phyloP scores from a whole-genome alignment of 1,284 basidiomycete species.

The Sporisorium scitamineum region DNA sequence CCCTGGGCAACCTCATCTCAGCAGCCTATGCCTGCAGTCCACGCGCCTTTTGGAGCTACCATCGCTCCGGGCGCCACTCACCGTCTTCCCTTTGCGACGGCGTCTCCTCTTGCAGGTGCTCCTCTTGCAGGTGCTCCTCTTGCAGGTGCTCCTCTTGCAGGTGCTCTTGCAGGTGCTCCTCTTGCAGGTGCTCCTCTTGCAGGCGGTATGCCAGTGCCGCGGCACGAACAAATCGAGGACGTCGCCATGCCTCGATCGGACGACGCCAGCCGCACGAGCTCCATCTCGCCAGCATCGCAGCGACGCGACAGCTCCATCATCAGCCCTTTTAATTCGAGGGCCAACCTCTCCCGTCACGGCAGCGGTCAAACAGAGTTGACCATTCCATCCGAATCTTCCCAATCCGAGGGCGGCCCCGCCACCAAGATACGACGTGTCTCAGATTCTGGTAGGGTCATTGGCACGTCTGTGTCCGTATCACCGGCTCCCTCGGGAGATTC shows the following conservation, averaged over 20 bases:
- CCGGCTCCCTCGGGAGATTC: constrained; percentile 18
- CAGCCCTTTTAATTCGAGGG: constrained; percentile 19
- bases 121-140: constrained; percentile 18
- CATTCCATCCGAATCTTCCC: constrained; percentile 28
- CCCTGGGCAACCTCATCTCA: constrained; percentile 29
- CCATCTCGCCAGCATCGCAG: constrained; percentile 19
- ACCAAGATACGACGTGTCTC: constrained; percentile 22
- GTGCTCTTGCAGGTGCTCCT: too few relatives aligned
- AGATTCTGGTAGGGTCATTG: background rate
- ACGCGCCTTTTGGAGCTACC: constrained; percentile 23
- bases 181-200: constrained; percentile 13
- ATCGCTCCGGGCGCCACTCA: constrained; percentile 31
- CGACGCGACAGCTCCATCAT: constrained; percentile 18
- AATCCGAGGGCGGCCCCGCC: constrained; percentile 14
- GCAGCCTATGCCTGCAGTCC: constrained; percentile 18
- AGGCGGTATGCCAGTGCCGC: constrained; percentile 21
- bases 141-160: constrained; percentile 13
- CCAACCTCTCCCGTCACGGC: constrained; percentile 33
- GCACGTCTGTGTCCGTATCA: background rate
- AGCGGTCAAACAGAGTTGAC: constrained; percentile 48
- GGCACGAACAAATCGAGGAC: constrained; percentile 18
- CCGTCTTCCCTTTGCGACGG: constrained; percentile 16
- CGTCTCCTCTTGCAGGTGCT: constrained; percentile 14
- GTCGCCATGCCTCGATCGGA: constrained; percentile 22
- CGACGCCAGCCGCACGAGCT: constrained; percentile 21